Base-by-base conservation (phyloP, 352 stramenopile species). In the Globisporangium emineosum region DNA sequence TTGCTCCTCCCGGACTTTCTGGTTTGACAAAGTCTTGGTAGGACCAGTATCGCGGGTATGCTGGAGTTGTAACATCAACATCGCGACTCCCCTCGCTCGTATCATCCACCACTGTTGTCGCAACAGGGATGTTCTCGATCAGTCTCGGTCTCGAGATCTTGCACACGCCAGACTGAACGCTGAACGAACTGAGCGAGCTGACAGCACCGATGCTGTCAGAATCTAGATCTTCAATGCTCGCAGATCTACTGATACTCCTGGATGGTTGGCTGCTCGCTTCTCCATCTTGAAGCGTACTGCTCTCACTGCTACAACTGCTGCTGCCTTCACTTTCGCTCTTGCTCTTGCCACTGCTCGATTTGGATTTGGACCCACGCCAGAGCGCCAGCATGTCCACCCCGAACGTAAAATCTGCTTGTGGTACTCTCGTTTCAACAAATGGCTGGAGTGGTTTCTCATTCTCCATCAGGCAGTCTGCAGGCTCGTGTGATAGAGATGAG, bases 61-160 rank as follows among this genome's bases (percentile, higher is more conserved):
- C 37, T 47, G 30, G 45, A 5, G 3, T 21, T 9, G 19, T 21
- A 25, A 32, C n/a, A 19, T 55, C n/a, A 29, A 19, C 49, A 1
- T 32, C 23, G 9, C 9, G 8, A 29, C 25, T 21, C 5, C 25
- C 5, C 12, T n/a, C 49, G 8, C 6, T 7, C 49, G 23, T 7
- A 40, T 25, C 35, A 35, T 43, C 0, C 33, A 25, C 35, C 6
- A 40, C 12, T 13, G 23, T 23, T 21, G 21, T 12, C 15, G 42
- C 2, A n/a, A 55, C 23, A 6, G 60, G 60, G 37, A 66, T 59
- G 37, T 60, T 66, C n/a, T 66, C 60, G 25, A 66, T 66, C 33
- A 43, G 23, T 47, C 60, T 42, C 25, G 60, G 50, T 45, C 35
- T 43, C 12, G 33, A 42, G 21, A 47, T 32, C 52, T 60, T 55